phyloP scores from a whole-genome alignment of 345 rosid genomes.

The Erodium maritimum region DNA sequence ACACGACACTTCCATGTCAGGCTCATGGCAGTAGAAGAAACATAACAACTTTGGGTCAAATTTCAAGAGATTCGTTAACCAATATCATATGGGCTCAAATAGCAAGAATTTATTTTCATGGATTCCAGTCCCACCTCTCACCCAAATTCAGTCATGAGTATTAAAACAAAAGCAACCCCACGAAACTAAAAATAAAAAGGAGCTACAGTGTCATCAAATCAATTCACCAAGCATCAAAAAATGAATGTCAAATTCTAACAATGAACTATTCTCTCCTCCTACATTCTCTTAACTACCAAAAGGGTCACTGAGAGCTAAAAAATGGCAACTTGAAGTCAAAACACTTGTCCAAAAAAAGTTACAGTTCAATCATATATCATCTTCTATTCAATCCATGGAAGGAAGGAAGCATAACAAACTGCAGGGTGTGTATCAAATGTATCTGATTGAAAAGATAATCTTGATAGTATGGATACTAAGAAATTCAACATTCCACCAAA shows the following conservation, averaged over 20 bases:
- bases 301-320: too few species aligned
- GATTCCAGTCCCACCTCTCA: background rate
- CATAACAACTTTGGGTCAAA: background rate
- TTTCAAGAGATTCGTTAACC: too few species aligned
- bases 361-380: background rate
- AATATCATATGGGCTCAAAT: too few species aligned
- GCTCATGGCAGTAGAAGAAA: background rate
- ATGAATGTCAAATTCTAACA: background rate
- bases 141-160: background rate
- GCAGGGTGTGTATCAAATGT: too few species aligned
- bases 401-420: background rate
- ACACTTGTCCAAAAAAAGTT: background rate
- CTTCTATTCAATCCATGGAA: too few species aligned
- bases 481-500: background rate
- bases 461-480: too few species aligned
- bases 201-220: background rate
- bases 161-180: background rate
- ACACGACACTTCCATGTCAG: background rate
- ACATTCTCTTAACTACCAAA: background rate
- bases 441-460: too few species aligned
- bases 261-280: background rate
- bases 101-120: background rate
- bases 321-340: too few species aligned
- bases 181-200: background rate
- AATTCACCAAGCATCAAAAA: background rate